Evolutionary conservation across 169 alveolate species (phyloP), one percentile per base, ranked within the genome.

Genomic region (Cryptosporidium ubiquitum): DNA sequence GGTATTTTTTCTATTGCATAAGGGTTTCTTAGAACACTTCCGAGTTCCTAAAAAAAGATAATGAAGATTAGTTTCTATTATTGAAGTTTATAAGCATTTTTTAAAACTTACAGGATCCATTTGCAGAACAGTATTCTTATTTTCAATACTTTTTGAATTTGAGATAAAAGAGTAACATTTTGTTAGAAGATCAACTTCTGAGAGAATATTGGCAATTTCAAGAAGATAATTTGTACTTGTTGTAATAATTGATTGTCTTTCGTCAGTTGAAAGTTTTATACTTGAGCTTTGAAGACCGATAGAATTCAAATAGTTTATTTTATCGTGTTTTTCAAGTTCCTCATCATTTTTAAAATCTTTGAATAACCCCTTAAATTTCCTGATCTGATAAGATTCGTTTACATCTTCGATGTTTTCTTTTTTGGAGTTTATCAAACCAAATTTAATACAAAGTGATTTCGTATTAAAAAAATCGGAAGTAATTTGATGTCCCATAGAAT

Each of bases 21-120:
- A 3, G 89, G 89, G 10, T 58, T 66, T 26, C 40, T 79, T 40
- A 79, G 40, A 7, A 79, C 69, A 42, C 37, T 64, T 60, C 52
- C 61, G 9, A 79, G 89, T 10, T 40, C 75, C 89, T 79, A 44
- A 60, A 61, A 29, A 71, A 44, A 31, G 20, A n/a, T 37, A 14
- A 18, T 20, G 14, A 6, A 14, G 29, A 35, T 73, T 55, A 55
- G 4, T n/a, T 69, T 2, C 16, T 40, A 69, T 35, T 9, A 40
- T 18, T 18, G 14, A 69, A 33, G 12, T 20, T 42, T 5, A 58
- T 18, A 64, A 26, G 7, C 3, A 6, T n/a, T 37, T 33, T 68
- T 68, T 68, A 31, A 73, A 79, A 79, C 89, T 79, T 64, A 79
- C 89, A 3, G 74, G 23, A 12, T 64, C 75, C 75, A 79, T 61